phyloP scores from a whole-genome alignment of 2,329 filamentous ascomycete species.

The Penicillium sp. region DNA sequence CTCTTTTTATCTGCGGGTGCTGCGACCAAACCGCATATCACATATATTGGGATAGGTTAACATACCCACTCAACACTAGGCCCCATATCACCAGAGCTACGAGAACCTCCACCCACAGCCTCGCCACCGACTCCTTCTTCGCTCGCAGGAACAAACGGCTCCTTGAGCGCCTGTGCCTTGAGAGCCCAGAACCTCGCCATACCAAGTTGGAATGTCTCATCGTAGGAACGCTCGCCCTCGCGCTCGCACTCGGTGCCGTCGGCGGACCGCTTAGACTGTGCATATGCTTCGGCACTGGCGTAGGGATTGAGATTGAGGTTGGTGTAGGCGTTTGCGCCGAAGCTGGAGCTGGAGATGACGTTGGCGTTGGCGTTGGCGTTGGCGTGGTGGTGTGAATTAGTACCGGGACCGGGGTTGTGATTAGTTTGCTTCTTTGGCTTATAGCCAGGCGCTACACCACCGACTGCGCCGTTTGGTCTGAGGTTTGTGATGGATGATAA shows the following conservation, averaged over 20 bases:
- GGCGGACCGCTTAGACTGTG: background rate
- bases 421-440: background rate
- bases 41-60: background rate
- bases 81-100: background rate
- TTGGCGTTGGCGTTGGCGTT: background rate
- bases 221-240: background rate
- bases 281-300: too few relatives aligned
- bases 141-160: slow-evolving; percentile 5
- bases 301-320: background rate
- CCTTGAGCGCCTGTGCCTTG: slow-evolving; percentile 16
- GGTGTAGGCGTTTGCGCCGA: background rate
- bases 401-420: background rate
- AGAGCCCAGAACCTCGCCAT: slow-evolving; percentile 13
- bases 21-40: too few relatives aligned
- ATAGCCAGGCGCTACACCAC: background rate
- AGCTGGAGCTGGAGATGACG: background rate
- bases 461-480: background rate
- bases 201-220: slow-evolving; percentile 6
- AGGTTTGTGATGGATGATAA: background rate
- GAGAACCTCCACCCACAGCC: background rate
- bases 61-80: background rate
- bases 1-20: too few relatives aligned
- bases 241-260: background rate
- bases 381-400: background rate
- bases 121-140: slow-evolving; percentile 3